Percentiles rank a stretch among this genome's conserved stretches.
These are phyloP conservation scores for Irpex rosettiformis DNA, from an alignment of 1,284 basidiomycete genomes.

Conservation along the genomic window DNA sequence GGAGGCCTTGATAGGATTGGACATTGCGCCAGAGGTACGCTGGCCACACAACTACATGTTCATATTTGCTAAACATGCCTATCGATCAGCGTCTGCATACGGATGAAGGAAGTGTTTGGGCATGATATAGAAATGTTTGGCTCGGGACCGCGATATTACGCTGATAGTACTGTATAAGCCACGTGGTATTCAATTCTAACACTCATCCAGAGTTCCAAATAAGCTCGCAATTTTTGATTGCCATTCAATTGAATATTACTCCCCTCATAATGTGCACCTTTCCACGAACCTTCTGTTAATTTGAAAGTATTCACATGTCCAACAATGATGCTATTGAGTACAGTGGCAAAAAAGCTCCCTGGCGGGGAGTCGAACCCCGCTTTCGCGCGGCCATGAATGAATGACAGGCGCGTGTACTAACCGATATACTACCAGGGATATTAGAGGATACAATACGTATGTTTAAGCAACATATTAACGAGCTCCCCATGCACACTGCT, in stretches of 20 bases:
- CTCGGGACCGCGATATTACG: background rate
- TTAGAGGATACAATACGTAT: background rate
- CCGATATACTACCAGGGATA: constrained; percentile 20
- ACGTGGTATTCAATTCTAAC: background rate
- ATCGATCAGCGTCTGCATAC: constrained; percentile 33
- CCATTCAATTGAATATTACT: background rate
- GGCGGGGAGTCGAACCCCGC: constrained; percentile 41
- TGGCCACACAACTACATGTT: background rate
- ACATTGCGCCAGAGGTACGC: constrained; percentile 39
- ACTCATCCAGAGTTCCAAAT: background rate
- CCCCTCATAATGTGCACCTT: background rate
- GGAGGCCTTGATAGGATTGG: constrained; percentile 39
- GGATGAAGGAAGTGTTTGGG: constrained; percentile 38
- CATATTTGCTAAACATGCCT: constrained; percentile 1
- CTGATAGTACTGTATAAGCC: background rate
- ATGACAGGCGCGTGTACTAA: constrained; percentile 21
- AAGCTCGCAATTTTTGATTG: constrained; percentile 1
- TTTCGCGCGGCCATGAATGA: constrained; percentile 29
- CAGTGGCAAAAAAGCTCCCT: constrained; percentile 23
- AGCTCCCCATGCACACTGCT: no score
- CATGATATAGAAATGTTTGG: constrained; percentile 13
- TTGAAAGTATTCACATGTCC: background rate
- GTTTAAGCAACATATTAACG: no score
- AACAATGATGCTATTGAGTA: background rate
- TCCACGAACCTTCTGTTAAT: no score